Percentiles rank a stretch among this genome's conserved stretches.
phyloP scores from a whole-genome alignment of 1,139 yeast species.

The Blastobotrys ciferrii region DNA sequence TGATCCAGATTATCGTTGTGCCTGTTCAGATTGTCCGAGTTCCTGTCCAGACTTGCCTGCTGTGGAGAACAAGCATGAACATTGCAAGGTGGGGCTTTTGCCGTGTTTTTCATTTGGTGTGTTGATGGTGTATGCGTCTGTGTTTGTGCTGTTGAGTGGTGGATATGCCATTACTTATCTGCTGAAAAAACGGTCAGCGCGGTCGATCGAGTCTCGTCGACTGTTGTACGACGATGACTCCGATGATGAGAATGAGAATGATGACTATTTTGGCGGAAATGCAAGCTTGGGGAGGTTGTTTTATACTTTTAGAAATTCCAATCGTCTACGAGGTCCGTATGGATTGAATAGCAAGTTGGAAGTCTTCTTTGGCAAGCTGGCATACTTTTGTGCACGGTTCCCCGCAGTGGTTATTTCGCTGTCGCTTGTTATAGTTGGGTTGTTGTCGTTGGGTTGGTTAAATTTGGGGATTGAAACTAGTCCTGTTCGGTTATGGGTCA shows the following conservation, averaged over 20 bases:
- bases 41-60: constrained; percentile 70
- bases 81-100: constrained; percentile 59
- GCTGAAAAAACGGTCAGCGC: constrained; percentile 19
- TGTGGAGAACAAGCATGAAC: constrained; percentile 35
- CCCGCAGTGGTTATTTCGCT: constrained; percentile 56
- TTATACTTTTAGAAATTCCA: constrained; percentile 20
- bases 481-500: constrained; percentile 88
- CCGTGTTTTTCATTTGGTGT: constrained; percentile 75
- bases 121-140: constrained; percentile 48
- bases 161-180: constrained; percentile 31
- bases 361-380: constrained; percentile 47
- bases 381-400: constrained; percentile 41
- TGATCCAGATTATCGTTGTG: constrained; percentile 67
- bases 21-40: constrained; percentile 84
- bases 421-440: constrained; percentile 45
- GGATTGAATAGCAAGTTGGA: constrained; percentile 47
- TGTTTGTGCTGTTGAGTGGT: constrained; percentile 43
- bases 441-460: constrained; percentile 54
- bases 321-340: constrained; percentile 37
- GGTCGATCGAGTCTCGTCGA: constrained; percentile 22
- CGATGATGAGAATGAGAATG: constrained; percentile 32
- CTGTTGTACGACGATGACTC: constrained; percentile 24
- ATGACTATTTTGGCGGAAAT: constrained; percentile 26
- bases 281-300: constrained; percentile 14
- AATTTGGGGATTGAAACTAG: constrained; percentile 64